These are phyloP conservation scores for Colletotrichum brevisporum DNA, from an alignment of 2,329 filamentous ascomycete species.

Conservation along the genomic window DNA sequence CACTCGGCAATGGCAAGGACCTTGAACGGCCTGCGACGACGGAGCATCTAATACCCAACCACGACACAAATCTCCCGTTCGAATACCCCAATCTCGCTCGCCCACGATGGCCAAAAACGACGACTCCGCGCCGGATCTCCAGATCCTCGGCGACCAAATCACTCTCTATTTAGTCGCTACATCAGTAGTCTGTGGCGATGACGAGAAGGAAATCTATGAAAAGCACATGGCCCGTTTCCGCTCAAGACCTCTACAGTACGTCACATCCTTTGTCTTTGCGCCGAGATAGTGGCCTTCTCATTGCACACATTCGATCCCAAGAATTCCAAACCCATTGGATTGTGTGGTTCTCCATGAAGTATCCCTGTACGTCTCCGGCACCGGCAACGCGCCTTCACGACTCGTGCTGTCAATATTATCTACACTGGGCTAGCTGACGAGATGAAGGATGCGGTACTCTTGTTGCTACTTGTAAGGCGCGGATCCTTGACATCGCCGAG, in stretches of 20 bases:
- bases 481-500: slow-evolving; percentile 83
- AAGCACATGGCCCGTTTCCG: slow-evolving; percentile 91
- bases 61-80: not conserved
- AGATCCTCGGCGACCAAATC: slow-evolving; percentile 81
- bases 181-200: too few species aligned
- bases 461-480: too few species aligned
- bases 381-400: too few species aligned
- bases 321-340: too few species aligned
- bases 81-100: not conserved
- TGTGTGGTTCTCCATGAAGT: too few species aligned
- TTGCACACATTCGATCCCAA: too few species aligned
- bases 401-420: too few species aligned
- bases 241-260: slow-evolving; percentile 72
- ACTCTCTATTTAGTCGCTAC: slow-evolving; percentile 82
- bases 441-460: too few species aligned
- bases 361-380: slow-evolving; percentile 90
- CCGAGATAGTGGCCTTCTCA: too few species aligned
- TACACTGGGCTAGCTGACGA: too few species aligned
- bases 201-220: slow-evolving; percentile 79
- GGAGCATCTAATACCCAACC: slow-evolving; percentile 4
- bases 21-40: slow-evolving; percentile 28
- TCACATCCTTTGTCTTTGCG: too few species aligned
- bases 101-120: slow-evolving; percentile 55
- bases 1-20: slow-evolving; percentile 35
- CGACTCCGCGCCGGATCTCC: slow-evolving; percentile 76